Evolutionary conservation across 345 rosid genomes (phyloP).

Genomic region (Bruguiera gymnorhiza): DNA sequence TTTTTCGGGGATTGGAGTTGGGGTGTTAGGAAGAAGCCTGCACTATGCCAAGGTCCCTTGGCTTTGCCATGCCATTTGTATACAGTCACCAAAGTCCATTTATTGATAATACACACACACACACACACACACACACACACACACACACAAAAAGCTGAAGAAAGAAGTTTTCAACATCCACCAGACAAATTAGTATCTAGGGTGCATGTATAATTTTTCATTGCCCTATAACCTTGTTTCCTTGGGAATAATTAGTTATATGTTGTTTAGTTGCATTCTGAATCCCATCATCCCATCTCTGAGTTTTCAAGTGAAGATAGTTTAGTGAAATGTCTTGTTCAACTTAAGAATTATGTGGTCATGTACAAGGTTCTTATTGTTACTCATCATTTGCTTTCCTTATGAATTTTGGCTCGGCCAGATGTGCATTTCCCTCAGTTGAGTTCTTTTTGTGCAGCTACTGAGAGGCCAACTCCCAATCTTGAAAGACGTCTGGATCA

Average conservation of each 20-base stretch:
- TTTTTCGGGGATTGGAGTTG: neutral
- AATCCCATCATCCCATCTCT: neutral
- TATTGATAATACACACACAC: no score
- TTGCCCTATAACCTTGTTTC: neutral
- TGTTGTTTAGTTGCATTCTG: neutral
- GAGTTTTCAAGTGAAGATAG: neutral
- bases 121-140: no score
- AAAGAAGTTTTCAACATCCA: no score
- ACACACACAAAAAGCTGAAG: no score
- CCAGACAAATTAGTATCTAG: no score
- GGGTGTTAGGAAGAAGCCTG: no score
- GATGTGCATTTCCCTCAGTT: conserved; percentile 22
- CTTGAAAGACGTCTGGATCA: conserved; percentile 95
- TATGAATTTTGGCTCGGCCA: conserved; percentile 9
- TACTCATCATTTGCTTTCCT: conserved; percentile 11
- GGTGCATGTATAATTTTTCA: no score
- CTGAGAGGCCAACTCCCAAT: conserved; percentile 77
- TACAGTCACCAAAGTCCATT: no score
- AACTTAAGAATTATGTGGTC: neutral
- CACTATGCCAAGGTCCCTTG: no score
- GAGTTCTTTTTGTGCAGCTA: conserved; percentile 51
- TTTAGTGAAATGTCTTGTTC: neutral
- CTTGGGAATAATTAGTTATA: neutral
- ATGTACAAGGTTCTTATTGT: neutral
- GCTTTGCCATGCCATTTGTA: no score